Conservation (phyloP, 2,329 filamentous ascomycete genomes). For the Metarhizium robertsii region DNA sequence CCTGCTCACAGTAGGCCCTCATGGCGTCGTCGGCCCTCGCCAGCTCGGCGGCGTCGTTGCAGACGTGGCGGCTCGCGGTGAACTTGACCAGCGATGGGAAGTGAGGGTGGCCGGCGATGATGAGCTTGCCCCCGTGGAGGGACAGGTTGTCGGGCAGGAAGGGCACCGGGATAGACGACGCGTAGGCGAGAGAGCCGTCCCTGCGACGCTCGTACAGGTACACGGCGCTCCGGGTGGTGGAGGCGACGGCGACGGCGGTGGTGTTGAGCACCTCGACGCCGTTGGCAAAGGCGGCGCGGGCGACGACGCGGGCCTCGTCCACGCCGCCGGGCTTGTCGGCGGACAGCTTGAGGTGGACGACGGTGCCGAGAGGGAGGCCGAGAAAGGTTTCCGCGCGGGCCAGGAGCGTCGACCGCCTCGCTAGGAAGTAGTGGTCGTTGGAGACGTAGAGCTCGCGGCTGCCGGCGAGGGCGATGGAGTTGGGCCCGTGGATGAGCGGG, state of each 20-base stretch:
- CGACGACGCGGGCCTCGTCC: neutral
- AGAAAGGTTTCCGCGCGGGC: conserved; percentile 25
- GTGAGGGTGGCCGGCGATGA: conserved; percentile 31
- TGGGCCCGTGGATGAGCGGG: conserved; percentile 27
- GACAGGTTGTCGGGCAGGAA: conserved; percentile 33
- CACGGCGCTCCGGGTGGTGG: conserved; percentile 19
- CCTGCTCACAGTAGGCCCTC: conserved; percentile 6
- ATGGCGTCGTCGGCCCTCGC: conserved; percentile 11
- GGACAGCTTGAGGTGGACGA: conserved; percentile 25
- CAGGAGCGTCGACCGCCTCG: conserved; percentile 14
- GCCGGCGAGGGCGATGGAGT: conserved; percentile 26
- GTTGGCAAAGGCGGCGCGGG: conserved; percentile 27
- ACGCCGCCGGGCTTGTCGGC: neutral
- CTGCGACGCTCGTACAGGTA: conserved; percentile 19
- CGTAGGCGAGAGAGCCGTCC: conserved; percentile 1
- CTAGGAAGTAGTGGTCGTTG: conserved; percentile 28
- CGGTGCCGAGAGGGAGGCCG: conserved; percentile 19
- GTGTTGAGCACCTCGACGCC: conserved; percentile 30
- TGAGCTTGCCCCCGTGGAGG: conserved; percentile 17
- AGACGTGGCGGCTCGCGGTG: conserved; percentile 21
- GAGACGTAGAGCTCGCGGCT: conserved; percentile 29
- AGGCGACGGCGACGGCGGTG: conserved; percentile 28
- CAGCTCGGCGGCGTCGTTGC: conserved; percentile 20
- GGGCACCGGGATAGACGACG: conserved; percentile 11
- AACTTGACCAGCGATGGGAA: conserved; percentile 22